These are phyloP conservation scores for Chlorokybus atmophyticus DNA, from an alignment of 139 green algal species.

Conservation along the genomic window DNA sequence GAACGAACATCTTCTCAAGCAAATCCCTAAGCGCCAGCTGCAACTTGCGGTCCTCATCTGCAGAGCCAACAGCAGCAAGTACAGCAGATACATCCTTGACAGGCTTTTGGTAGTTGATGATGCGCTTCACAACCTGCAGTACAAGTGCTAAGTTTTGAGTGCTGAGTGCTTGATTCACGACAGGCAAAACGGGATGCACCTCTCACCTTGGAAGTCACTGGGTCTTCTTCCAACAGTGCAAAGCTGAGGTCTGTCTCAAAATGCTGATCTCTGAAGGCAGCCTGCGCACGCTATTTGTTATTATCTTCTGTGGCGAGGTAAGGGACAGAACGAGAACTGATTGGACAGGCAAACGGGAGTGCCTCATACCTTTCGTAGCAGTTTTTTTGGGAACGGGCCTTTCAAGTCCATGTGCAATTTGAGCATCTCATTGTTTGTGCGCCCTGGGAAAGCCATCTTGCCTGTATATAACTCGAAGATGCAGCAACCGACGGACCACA, in stretches of 20 bases:
- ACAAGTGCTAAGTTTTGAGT: neutral
- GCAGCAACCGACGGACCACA: conserved; percentile 87
- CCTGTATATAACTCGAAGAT: conserved; percentile 96
- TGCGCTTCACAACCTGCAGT: conserved; percentile 39
- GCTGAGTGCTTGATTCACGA: neutral
- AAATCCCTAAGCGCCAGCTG: conserved; percentile 65
- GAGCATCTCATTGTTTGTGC: conserved; percentile 97
- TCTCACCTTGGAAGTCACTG: conserved; percentile 23
- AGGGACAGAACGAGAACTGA: no score
- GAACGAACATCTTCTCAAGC: conserved; percentile 79
- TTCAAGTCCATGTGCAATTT: conserved; percentile 92
- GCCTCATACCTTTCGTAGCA: conserved; percentile 57
- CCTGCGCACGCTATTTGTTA: no score
- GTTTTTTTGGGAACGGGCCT: conserved; percentile 85
- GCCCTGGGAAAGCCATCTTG: conserved; percentile 86
- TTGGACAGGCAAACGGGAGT: no score
- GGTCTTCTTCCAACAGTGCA: conserved; percentile 22
- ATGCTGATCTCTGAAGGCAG: conserved; percentile 30
- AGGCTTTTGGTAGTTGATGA: conserved; percentile 50
- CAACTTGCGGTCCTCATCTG: conserved; percentile 21
- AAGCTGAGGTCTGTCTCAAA: conserved; percentile 29
- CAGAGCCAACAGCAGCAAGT: conserved; percentile 3
- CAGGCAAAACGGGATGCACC: neutral
- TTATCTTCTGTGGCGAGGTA: no score
- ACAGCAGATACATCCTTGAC: conserved; percentile 44